Percentiles rank a stretch among this genome's conserved stretches.
Evolutionary conservation across 306 rosid genomes (phyloP).

Genomic region (Coriaria nepalensis): DNA sequence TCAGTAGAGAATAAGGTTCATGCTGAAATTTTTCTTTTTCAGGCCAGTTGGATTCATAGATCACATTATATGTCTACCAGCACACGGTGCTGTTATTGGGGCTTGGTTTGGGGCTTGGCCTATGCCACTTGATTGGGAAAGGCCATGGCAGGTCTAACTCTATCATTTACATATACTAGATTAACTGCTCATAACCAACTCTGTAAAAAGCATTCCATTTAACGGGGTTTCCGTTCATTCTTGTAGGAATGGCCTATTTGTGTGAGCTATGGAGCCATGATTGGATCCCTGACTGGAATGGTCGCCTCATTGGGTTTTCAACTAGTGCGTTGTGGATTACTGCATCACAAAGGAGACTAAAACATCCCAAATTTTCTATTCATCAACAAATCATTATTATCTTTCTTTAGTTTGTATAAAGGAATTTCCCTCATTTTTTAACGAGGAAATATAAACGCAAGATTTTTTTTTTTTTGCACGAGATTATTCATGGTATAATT

Average conservation of each 20-base stretch:
- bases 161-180: background rate
- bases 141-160: constrained; percentile 74
- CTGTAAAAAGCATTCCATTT: background rate
- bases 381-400: too few relatives aligned
- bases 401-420: too few relatives aligned
- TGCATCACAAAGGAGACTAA: constrained; percentile 53
- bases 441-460: too few relatives aligned
- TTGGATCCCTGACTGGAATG: constrained; percentile 45
- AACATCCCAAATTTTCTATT: too few relatives aligned
- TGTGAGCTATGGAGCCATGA: constrained; percentile 66
- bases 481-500: too few relatives aligned
- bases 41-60: constrained; percentile 60
- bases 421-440: too few relatives aligned
- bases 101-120: constrained; percentile 99
- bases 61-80: constrained; percentile 60
- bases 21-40: constrained; percentile 10
- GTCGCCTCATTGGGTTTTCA: constrained; percentile 39
- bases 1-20: background rate
- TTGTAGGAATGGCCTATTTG: constrained; percentile 88
- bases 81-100: constrained; percentile 81
- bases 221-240: constrained; percentile 2
- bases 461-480: too few relatives aligned
- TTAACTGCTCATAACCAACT: background rate
- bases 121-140: constrained; percentile 99
- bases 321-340: constrained; percentile 16